These are phyloP conservation scores for Lophium mytilinum DNA, from an alignment of 495 filamentous ascomycete genomes.

Conservation along the genomic window DNA sequence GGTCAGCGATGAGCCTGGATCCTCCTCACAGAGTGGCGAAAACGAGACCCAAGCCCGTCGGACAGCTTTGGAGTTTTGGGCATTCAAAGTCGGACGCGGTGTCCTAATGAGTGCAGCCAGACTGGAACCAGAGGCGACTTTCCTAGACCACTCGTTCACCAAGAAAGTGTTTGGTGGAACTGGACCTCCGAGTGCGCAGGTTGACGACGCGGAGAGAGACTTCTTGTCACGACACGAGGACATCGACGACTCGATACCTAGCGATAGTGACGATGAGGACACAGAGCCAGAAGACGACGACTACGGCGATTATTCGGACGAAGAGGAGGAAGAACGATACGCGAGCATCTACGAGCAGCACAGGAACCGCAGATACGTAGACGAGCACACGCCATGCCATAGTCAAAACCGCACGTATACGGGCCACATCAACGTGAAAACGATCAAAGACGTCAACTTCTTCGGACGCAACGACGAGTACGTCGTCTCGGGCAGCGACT, in stretches of 20 bases:
- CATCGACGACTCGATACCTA: slow-evolving; percentile 15
- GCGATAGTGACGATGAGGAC: slow-evolving; percentile 31
- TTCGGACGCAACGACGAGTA: slow-evolving; percentile 67
- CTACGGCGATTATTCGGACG: slow-evolving; percentile 31
- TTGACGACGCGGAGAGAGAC: slow-evolving; percentile 24
- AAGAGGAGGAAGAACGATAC: slow-evolving; percentile 30
- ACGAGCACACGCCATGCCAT: slow-evolving; percentile 47
- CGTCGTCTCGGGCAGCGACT: slow-evolving; percentile 63
- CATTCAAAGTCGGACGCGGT: slow-evolving; percentile 51
- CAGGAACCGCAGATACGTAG: slow-evolving; percentile 39
- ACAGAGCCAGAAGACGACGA: slow-evolving; percentile 33
- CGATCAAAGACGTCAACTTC: slow-evolving; percentile 70
- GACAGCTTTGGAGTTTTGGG: slow-evolving; percentile 51
- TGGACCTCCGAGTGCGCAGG: slow-evolving; percentile 29
- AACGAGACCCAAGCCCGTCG: slow-evolving; percentile 22
- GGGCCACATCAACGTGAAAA: slow-evolving; percentile 67
- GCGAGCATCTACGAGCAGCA: slow-evolving; percentile 33
- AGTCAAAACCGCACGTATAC: slow-evolving; percentile 51
- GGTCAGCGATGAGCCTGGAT: not conserved
- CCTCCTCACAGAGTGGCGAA: not conserved
- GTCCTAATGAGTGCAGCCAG: slow-evolving; percentile 54
- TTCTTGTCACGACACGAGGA: slow-evolving; percentile 18
- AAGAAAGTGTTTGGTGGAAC: slow-evolving; percentile 58
- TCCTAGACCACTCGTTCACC: slow-evolving; percentile 49
- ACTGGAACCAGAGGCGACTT: slow-evolving; percentile 2